Base-by-base conservation (phyloP, 202 grass and related monocot species). In the Zizania palustris region DNA sequence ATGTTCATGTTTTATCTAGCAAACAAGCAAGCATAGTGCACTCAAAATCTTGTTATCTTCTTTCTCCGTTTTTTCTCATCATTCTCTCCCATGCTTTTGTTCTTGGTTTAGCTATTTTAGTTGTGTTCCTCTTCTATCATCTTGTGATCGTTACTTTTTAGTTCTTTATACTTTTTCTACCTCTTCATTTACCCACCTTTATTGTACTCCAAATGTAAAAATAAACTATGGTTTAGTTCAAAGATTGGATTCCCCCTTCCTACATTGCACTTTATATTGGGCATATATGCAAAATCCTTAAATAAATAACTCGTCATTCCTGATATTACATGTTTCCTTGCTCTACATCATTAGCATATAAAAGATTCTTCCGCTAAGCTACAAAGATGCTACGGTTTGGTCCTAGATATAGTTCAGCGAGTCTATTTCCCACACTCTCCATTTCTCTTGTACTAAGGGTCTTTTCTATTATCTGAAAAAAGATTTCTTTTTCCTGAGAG, bases 311-410 rank as follows among this genome's bases (percentile, higher is more conserved):
- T 55, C 33, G 35, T 71, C 64, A 74, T 80, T 80, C 86, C 70
- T 88, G 40, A 80, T 75, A 84, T 88, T 88, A 75, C 70, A 11
- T 71, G 51, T 44, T 69, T 64, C 63, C 69, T 55, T 64, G 62
- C 63, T 63, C 56, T 71, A 56, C 54, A 80, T 88, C 75, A 65
- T 88, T 64, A 75, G 75, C 57, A 71, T 80, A 88, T 84, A 65
- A 80, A 75, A 76, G 80, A 88, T 88, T 84, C 86, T 70, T 44
- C 64, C 60, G 18, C 72, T 80, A 84, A 35, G 41, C 11, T 88
- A 75, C 86, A 75, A 88, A 80, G 35, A 82, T 85, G 45, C 67
- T 67, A 82, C 77, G 66, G 67, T 89, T 85, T 80, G 82, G 73
- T 35, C 70, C 70, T 71, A 64, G 66, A 61, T 70, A 45, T 33